A percentile compares a stretch with the other conserved stretches of the same genome.
Evolutionary conservation across 768 basidiomycete genomes (phyloP).

Genomic region (Grammothele lineata): DNA sequence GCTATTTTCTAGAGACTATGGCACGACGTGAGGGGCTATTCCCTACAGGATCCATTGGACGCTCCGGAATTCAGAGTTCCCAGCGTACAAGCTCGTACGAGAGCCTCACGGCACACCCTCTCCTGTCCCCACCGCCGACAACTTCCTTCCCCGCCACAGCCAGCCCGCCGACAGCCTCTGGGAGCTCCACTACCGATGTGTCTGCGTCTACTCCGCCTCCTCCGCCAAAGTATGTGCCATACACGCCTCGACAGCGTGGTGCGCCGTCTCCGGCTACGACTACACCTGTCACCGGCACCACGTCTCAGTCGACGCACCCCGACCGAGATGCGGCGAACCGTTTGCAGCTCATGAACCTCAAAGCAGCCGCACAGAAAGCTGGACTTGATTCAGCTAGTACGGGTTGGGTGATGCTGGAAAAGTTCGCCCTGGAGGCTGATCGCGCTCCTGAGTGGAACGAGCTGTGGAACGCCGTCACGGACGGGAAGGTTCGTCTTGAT

Average conservation of each 20-base stretch:
- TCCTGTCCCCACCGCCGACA: slow-evolving; percentile 44
- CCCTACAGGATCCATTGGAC: slow-evolving; percentile 22
- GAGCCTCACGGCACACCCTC: slow-evolving; percentile 56
- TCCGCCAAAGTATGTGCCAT: slow-evolving; percentile 61
- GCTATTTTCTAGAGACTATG: too few relatives aligned
- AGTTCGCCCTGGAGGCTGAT: slow-evolving; percentile 49
- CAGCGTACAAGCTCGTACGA: slow-evolving; percentile 39
- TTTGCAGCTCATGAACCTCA: slow-evolving; percentile 69
- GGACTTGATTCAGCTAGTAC: slow-evolving; percentile 60
- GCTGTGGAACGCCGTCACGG: slow-evolving; percentile 58
- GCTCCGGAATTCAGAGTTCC: slow-evolving; percentile 11
- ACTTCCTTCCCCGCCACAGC: slow-evolving; percentile 24
- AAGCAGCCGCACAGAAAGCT: slow-evolving; percentile 63
- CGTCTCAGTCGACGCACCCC: slow-evolving; percentile 32
- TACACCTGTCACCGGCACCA: slow-evolving; percentile 43
- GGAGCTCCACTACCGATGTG: not conserved
- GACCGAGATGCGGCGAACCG: slow-evolving; percentile 57
- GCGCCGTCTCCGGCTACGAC: slow-evolving; percentile 42
- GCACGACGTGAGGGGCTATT: slow-evolving; percentile 26
- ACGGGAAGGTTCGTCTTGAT: slow-evolving; percentile 54
- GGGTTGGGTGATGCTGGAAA: slow-evolving; percentile 79
- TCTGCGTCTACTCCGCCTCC: slow-evolving; percentile 6
- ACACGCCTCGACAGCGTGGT: slow-evolving; percentile 69
- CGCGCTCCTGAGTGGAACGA: slow-evolving; percentile 62
- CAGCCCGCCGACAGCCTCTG: slow-evolving; percentile 12